Conservation (phyloP, 495 filamentous ascomycete genomes). For the Cudoniella acicularis region DNA sequence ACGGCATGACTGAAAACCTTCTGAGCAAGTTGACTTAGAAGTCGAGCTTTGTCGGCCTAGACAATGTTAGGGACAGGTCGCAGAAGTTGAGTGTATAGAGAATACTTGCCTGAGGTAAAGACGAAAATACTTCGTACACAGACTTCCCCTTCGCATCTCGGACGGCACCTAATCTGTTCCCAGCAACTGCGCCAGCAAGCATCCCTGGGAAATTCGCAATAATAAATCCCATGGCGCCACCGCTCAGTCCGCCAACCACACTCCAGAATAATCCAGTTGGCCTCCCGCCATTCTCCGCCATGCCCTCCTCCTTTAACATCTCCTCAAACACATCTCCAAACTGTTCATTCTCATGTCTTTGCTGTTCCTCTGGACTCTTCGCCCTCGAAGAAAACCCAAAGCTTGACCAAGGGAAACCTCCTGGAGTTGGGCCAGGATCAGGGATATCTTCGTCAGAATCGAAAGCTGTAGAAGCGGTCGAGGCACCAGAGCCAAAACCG, state of each 20-base stretch:
- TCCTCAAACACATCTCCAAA: conserved; percentile 94
- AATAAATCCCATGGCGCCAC: conserved; percentile 91
- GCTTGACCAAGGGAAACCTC: conserved; percentile 56
- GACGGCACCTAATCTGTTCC: conserved; percentile 83
- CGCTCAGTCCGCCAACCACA: conserved; percentile 78
- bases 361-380: conserved; percentile 39
- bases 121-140: conserved; percentile 81
- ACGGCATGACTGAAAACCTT: conserved; percentile 60
- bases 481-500: conserved; percentile 37
- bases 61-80: no score
- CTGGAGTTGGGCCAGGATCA: conserved; percentile 28
- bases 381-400: conserved; percentile 52
- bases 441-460: conserved; percentile 59
- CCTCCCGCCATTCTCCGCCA: conserved; percentile 55
- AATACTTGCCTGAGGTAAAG: no score
- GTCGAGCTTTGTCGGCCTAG: conserved; percentile 69
- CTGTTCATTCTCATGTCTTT: conserved; percentile 62
- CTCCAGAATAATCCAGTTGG: conserved; percentile 82
- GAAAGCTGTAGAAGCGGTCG: conserved; percentile 35
- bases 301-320: conserved; percentile 92
- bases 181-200: conserved; percentile 86
- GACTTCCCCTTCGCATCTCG: conserved; percentile 90
- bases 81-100: no score
- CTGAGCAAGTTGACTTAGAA: conserved; percentile 71
- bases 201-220: conserved; percentile 87